Percentiles rank a stretch among this genome's conserved stretches.
These are phyloP conservation scores for Trametes sanguinea DNA, from an alignment of 768 basidiomycete genomes.

Conservation along the genomic window DNA sequence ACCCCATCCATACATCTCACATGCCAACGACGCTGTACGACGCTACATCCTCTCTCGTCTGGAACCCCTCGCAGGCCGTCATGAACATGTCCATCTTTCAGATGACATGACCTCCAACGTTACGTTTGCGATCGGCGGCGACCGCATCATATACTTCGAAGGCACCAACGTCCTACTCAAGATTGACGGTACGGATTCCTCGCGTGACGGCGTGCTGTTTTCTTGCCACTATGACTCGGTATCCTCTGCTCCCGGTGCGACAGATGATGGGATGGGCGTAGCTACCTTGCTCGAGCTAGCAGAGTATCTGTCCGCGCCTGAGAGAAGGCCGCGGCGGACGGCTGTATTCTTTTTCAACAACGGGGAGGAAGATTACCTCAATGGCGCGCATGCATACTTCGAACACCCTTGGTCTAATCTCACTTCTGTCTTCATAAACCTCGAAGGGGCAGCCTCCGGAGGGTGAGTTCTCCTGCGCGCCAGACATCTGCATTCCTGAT, in stretches of 20 bases:
- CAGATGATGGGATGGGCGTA: conserved; percentile 78
- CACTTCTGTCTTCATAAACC: conserved; percentile 70
- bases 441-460: conserved; percentile 80
- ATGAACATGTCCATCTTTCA: conserved; percentile 50
- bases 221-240: conserved; percentile 86
- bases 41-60: conserved; percentile 60
- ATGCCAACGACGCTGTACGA: conserved; percentile 70
- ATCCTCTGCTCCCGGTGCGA: conserved; percentile 71
- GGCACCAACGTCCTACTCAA: conserved; percentile 69
- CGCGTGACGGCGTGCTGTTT: conserved; percentile 55
- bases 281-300: conserved; percentile 67
- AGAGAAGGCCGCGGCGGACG: conserved; percentile 50
- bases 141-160: conserved; percentile 54
- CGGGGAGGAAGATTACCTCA: conserved; percentile 77
- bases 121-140: conserved; percentile 36
- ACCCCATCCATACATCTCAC: conserved; percentile 80
- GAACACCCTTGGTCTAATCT: conserved; percentile 75
- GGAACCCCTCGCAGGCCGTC: conserved; percentile 42
- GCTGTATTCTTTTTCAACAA: conserved; percentile 86
- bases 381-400: conserved; percentile 67
- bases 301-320: conserved; percentile 42
- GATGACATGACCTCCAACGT: conserved; percentile 54
- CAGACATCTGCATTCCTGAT: too few species aligned
- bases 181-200: conserved; percentile 51
- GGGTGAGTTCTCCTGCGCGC: conserved; percentile 48